A percentile compares a stretch with the other conserved stretches of the same genome.
phyloP scores from a whole-genome alignment of 2,329 filamentous ascomycete species.

The Didymosphaeria variabile region DNA sequence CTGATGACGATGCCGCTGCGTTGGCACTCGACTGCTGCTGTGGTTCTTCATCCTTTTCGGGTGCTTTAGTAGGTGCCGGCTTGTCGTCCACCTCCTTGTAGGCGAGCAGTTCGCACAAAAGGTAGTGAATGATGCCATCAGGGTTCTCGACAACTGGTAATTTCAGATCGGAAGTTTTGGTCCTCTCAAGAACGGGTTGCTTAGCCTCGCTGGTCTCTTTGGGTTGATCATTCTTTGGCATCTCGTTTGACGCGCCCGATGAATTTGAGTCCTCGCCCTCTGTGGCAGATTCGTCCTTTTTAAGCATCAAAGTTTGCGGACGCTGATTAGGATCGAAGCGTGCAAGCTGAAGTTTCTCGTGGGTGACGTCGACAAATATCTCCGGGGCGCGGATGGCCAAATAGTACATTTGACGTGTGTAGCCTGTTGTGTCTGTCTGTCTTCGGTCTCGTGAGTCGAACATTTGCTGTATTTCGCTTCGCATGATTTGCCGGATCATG shows the following conservation, averaged over 20 bases:
- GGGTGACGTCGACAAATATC: constrained; percentile 86
- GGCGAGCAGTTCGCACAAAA: constrained; percentile 89
- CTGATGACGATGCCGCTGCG: constrained; percentile 16
- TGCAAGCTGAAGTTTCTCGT: constrained; percentile 80
- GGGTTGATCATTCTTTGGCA: constrained; percentile 46
- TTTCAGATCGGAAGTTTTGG: constrained; percentile 77
- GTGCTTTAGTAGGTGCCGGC: constrained; percentile 59
- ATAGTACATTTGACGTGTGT: constrained; percentile 79
- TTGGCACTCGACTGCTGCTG: constrained; percentile 21
- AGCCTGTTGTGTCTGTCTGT: constrained; percentile 73
- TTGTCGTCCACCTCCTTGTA: constrained; percentile 94
- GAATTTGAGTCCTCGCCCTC: constrained; percentile 28
- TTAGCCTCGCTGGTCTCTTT: constrained; percentile 45
- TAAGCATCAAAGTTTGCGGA: constrained; percentile 63
- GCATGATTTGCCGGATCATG: constrained; percentile 90
- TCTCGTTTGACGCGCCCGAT: constrained; percentile 33
- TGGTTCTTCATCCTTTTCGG: constrained; percentile 53
- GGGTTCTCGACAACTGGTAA: constrained; percentile 88
- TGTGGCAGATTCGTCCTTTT: constrained; percentile 53
- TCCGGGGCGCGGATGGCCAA: constrained; percentile 82
- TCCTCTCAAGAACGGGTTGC: constrained; percentile 65
- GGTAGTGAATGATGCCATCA: constrained; percentile 93
- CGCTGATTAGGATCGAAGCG: constrained; percentile 67
- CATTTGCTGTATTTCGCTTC: constrained; percentile 81
- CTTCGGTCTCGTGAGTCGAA: constrained; percentile 67